Percentiles rank a stretch among this genome's conserved stretches.
Conservation (phyloP, 805 yeast species). For the Candida nitratophila region DNA sequence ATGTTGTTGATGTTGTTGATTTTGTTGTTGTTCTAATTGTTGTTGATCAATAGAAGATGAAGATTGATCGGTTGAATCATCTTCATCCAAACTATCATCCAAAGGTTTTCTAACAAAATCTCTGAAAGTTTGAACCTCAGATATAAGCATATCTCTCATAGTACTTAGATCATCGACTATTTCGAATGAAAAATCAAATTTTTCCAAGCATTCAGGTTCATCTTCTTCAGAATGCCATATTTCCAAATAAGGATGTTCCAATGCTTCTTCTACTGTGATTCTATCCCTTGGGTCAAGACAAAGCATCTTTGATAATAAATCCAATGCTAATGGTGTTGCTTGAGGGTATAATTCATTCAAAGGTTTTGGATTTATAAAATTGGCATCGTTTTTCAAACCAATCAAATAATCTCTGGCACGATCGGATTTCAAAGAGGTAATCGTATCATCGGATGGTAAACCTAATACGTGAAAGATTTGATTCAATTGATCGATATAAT, state of each 20-base stretch:
- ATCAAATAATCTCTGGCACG: constrained; percentile 91
- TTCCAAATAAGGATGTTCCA: constrained; percentile 79
- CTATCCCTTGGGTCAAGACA: constrained; percentile 83
- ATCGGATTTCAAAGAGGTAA: constrained; percentile 67
- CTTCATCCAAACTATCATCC: constrained; percentile 33
- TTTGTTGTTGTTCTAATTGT: constrained; percentile 5
- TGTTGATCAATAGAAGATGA: constrained; percentile 9
- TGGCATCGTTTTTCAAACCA: constrained; percentile 41
- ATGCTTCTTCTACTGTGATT: constrained; percentile 82
- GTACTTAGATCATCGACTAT: constrained; percentile 69
- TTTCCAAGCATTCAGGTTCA: constrained; percentile 75
- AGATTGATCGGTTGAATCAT: constrained; percentile 3
- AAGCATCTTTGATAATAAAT: constrained; percentile 68
- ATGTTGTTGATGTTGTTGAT: constrained; percentile 10
- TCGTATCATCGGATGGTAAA: constrained; percentile 76
- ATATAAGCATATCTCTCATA: constrained; percentile 70
- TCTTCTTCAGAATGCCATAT: constrained; percentile 93
- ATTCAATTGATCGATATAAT: constrained; percentile 90
- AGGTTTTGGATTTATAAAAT: constrained; percentile 76
- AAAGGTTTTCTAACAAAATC: constrained; percentile 75
- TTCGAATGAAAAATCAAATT: constrained; percentile 86
- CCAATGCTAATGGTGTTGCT: constrained; percentile 84
- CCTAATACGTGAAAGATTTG: constrained; percentile 84
- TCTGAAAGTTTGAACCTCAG: constrained; percentile 74
- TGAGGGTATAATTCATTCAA: constrained; percentile 65